Base-by-base conservation (phyloP, 2,329 filamentous ascomycete species). In the Periconia sp. region DNA sequence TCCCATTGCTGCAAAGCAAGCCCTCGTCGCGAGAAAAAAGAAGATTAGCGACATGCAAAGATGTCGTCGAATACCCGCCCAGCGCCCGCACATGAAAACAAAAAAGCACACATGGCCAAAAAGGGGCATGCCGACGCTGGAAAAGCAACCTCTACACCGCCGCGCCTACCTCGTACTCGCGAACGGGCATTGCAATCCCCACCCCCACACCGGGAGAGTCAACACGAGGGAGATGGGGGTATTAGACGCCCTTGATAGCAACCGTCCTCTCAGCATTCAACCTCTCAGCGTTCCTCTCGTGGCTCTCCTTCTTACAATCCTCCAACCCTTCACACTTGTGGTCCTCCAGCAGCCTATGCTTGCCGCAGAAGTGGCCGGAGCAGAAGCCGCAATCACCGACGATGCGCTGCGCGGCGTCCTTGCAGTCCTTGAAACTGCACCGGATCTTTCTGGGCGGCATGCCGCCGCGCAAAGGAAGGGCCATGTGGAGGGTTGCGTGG, bases 341-440 rank as follows among this genome's bases (percentile, higher is more conserved):
- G 60, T 92, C 89, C 73, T 99, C 94, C 53, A 97, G 75, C 75
- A 97, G 82, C 43, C 94, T 83, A 75, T 99, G 94, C 77, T 91
- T 95, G 61, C 89, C 89, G 75, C 94, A 99, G 78, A 89, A 97
- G 70, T 95, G 89, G 32, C 92, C 91, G 42, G 87, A 80, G 78
- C 94, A 99, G 79, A 97, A 97, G 49, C 85, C 87, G 75, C 94
- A 99, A 77, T 97, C 92, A 40, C 94, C 94, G 46, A 96, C 89
- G 64, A 99, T 96, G 55, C 89, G 87, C 73, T 96, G 92, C 12
- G 91, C 92, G 21, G 83, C 82, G 60, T 90, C 86, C 68, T 85
- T 89, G 84, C 94, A 97, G 59, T 91, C 86, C 74, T 92, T 92
- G 77, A 89, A 91, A 54, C 81, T 87, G 79, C 94, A 97, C 61